Percentiles rank a stretch among this genome's conserved stretches.
Evolutionary conservation across 1,284 basidiomycete genomes (phyloP).

Genomic region (Ustilago xerochloae): DNA sequence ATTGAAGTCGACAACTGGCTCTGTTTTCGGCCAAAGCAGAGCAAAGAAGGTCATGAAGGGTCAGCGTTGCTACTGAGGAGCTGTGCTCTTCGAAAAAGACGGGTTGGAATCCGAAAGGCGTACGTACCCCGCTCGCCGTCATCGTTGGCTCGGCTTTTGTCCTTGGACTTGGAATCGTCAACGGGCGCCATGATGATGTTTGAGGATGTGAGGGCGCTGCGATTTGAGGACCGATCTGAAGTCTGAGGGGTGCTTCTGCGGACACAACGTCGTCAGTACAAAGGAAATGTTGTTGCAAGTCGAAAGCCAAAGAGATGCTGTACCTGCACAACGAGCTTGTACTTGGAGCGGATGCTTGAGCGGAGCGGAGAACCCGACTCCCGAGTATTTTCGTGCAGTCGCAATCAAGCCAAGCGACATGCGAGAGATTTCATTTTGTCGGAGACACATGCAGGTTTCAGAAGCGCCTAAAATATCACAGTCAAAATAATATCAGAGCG

Average conservation of each 20-base stretch:
- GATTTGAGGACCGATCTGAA: not conserved
- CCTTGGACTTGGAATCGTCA: constrained; percentile 33
- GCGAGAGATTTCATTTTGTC: constrained; percentile 6
- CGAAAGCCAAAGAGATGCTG: too few relatives aligned
- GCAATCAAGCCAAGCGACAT: not conserved
- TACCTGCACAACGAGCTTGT: not conserved
- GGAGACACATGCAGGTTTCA: constrained; percentile 6
- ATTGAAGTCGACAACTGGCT: constrained; percentile 55
- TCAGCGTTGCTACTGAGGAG: not conserved
- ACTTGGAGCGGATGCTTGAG: not conserved
- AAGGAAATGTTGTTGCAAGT: too few relatives aligned
- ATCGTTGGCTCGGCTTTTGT: constrained; percentile 28
- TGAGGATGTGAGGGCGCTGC: not conserved
- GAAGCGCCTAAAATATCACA: not conserved
- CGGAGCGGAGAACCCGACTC: not conserved
- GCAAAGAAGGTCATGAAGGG: not conserved
- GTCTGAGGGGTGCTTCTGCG: not conserved
- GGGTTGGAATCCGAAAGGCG: not conserved
- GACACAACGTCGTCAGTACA: too few relatives aligned
- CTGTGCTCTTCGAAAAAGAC: not conserved
- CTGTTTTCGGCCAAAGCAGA: constrained; percentile 12
- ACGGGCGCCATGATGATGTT: constrained; percentile 18
- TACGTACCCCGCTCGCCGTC: constrained; percentile 32
- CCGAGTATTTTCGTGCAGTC: not conserved
- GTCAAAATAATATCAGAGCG: too few relatives aligned